These are phyloP conservation scores for Fragaria iinumae DNA, from an alignment of 306 rosid species.

Conservation along the genomic window DNA sequence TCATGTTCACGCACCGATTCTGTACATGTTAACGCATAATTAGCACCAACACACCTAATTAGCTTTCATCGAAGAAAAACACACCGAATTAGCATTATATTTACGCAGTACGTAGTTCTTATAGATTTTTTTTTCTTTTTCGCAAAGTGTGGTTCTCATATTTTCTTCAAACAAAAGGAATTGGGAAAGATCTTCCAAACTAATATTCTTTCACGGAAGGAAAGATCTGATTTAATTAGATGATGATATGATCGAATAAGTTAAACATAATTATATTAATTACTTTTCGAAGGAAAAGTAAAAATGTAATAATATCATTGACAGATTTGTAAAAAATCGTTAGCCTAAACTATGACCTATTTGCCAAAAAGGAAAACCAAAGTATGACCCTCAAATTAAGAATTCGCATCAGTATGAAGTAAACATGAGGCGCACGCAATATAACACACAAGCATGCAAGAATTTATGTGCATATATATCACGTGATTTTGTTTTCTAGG, in stretches of 20 bases:
- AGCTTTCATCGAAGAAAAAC: too few species aligned
- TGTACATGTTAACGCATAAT: conserved; percentile 16
- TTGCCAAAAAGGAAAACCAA: background rate
- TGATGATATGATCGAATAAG: background rate
- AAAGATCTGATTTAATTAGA: background rate
- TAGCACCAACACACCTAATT: background rate
- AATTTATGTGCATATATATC: background rate
- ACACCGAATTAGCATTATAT: too few species aligned
- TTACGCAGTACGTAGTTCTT: too few species aligned
- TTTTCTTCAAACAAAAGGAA: background rate
- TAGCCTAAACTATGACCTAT: background rate
- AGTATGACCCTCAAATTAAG: background rate
- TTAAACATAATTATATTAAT: background rate
- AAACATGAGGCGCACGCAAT: background rate
- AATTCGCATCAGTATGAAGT: background rate
- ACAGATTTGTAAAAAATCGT: background rate
- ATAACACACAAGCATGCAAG: background rate
- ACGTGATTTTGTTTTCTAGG: background rate
- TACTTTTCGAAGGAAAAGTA: background rate
- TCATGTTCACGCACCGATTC: conserved; percentile 80
- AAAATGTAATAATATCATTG: background rate
- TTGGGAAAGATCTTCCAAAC: background rate
- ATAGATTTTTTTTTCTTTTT: too few species aligned
- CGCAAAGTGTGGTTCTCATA: too few species aligned
- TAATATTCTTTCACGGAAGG: background rate